A percentile compares a stretch with the other conserved stretches of the same genome.
phyloP scores from a whole-genome alignment of 2,329 filamentous ascomycete species.

The Aureobasidium mangrovei region DNA sequence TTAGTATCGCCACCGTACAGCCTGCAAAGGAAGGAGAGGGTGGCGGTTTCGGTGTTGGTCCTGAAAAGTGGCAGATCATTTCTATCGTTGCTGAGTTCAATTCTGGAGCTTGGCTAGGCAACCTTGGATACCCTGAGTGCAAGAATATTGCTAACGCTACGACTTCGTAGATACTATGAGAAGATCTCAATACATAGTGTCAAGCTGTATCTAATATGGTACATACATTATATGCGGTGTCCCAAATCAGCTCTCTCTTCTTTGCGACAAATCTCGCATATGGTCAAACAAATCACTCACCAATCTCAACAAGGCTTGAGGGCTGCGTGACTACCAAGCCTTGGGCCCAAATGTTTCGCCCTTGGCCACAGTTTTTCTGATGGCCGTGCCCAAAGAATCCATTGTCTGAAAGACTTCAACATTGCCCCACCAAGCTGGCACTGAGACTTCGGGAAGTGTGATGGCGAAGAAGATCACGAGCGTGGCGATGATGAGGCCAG shows the following conservation, averaged over 20 bases:
- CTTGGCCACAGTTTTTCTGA: not conserved
- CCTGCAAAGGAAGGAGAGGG: not conserved
- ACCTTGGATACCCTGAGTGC: slow-evolving; percentile 9
- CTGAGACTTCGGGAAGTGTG: not conserved
- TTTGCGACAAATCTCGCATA: no score
- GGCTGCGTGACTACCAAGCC: not conserved
- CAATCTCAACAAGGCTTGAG: no score
- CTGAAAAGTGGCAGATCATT: slow-evolving; percentile 24
- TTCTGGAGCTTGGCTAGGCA: slow-evolving; percentile 25
- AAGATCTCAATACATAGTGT: no score
- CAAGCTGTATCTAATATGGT: no score
- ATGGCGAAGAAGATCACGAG: not conserved
- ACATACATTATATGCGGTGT: no score
- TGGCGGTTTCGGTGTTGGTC: not conserved
- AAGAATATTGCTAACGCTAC: not conserved
- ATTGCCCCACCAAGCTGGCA: not conserved
- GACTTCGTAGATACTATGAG: not conserved
- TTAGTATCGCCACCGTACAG: slow-evolving; percentile 11
- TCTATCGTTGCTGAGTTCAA: slow-evolving; percentile 29
- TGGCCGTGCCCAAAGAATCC: slow-evolving; percentile 1
- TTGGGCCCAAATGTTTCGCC: not conserved
- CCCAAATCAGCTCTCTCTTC: no score
- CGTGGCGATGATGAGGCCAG: not conserved
- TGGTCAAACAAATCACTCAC: no score
- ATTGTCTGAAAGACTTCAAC: slow-evolving; percentile 1